These are phyloP conservation scores for Diaporthe citri DNA, from an alignment of 2,329 filamentous ascomycete species.

Conservation along the genomic window DNA sequence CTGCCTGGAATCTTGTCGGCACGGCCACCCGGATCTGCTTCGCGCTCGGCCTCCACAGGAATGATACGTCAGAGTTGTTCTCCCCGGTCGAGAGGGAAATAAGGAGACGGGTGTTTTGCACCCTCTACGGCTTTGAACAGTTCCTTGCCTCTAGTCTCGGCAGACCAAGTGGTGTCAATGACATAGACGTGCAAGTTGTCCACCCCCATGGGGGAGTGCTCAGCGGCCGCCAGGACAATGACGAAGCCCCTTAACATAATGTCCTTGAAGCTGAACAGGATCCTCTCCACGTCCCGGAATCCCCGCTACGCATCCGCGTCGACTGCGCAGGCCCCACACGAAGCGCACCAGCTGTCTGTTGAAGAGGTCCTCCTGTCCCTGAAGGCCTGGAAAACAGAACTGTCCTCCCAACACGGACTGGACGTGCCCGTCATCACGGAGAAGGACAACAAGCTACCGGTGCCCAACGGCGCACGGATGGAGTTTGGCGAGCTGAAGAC, in stretches of 20 bases:
- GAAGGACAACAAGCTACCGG: conserved; percentile 37
- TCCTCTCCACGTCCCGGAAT: conserved; percentile 45
- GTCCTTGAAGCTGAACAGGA: conserved; percentile 49
- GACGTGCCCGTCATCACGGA: conserved; percentile 43
- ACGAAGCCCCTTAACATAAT: conserved; percentile 48
- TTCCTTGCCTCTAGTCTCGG: conserved; percentile 53
- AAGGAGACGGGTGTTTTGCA: conserved; percentile 53
- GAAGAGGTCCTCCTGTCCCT: conserved; percentile 43
- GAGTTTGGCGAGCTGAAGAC: conserved; percentile 47
- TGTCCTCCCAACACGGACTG: conserved; percentile 42
- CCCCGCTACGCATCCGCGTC: conserved; percentile 33
- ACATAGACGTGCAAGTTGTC: conserved; percentile 51
- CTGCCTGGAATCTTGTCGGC: conserved; percentile 52
- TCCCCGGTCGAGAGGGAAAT: conserved; percentile 51
- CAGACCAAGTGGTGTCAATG: conserved; percentile 51
- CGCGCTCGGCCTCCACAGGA: conserved; percentile 49
- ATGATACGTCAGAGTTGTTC: conserved; percentile 48
- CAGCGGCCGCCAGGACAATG: conserved; percentile 38
- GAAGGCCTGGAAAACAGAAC: conserved; percentile 44
- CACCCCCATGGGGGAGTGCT: conserved; percentile 48
- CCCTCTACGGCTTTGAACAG: conserved; percentile 53
- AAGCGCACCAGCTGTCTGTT: conserved; percentile 38
- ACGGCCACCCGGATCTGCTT: conserved; percentile 50
- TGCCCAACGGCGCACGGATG: conserved; percentile 40
- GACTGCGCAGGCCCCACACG: conserved; percentile 10